These are phyloP conservation scores for Skeletonema potamos DNA, from an alignment of 108 stramenopile species.

Conservation along the genomic window DNA sequence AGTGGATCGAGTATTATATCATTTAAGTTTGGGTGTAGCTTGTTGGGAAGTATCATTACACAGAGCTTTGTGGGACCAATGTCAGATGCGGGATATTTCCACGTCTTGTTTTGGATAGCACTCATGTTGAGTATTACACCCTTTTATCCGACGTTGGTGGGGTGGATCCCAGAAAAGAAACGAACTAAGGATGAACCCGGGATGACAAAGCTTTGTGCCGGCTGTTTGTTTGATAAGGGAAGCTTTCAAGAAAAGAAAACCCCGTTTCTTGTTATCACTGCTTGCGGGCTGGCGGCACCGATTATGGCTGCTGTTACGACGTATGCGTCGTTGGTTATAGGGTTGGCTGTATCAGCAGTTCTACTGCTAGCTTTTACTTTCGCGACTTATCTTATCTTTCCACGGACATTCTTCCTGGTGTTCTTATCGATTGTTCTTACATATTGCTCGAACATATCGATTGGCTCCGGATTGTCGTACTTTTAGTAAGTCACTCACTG, in stretches of 20 bases:
- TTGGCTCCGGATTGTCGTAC: slow-evolving; percentile 37
- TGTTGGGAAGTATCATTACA: slow-evolving; percentile 23
- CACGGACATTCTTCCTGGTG: slow-evolving; percentile 29
- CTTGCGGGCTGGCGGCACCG: slow-evolving; percentile 41
- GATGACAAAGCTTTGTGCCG: slow-evolving; percentile 30
- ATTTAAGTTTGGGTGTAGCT: slow-evolving; percentile 36
- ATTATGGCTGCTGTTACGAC: slow-evolving; percentile 44
- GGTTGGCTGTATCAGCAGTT: slow-evolving; percentile 23
- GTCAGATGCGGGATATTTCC: slow-evolving; percentile 40
- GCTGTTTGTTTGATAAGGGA: slow-evolving; percentile 41
- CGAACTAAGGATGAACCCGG: slow-evolving; percentile 26
- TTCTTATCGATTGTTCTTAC: slow-evolving; percentile 35
- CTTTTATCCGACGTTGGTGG: slow-evolving; percentile 41
- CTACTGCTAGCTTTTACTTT: slow-evolving; percentile 18
- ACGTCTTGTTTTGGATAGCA: slow-evolving; percentile 42
- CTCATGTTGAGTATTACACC: slow-evolving; percentile 29
- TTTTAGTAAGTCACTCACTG: slow-evolving; percentile 38
- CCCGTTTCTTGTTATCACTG: slow-evolving; percentile 45
- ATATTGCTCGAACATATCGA: slow-evolving; percentile 14
- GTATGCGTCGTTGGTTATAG: slow-evolving; percentile 31
- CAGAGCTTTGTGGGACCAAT: slow-evolving; percentile 45
- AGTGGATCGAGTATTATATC: slow-evolving; percentile 36
- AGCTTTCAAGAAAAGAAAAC: slow-evolving; percentile 34
- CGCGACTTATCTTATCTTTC: slow-evolving; percentile 31
- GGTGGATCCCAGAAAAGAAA: slow-evolving; percentile 51